Conservation (phyloP, 106 monocot species). For the Posidonia australis region DNA sequence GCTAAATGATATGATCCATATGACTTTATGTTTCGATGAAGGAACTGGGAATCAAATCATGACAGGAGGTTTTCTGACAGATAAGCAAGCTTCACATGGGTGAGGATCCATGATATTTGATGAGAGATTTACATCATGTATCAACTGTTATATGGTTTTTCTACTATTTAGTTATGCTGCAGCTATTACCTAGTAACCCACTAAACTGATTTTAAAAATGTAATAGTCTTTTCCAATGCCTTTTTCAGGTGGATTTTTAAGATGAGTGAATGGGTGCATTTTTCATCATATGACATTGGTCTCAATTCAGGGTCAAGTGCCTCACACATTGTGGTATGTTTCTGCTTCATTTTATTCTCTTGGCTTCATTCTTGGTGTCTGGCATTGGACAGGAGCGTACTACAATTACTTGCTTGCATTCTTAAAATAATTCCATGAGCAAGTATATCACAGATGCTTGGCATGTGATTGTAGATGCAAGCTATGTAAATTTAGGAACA, state of each 20-base stretch:
- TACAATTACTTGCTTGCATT: too few species aligned
- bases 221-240: not conserved
- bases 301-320: slow-evolving; percentile 60
- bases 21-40: slow-evolving; percentile 95
- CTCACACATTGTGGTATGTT: slow-evolving; percentile 78
- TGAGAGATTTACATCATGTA: not conserved
- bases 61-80: slow-evolving; percentile 98
- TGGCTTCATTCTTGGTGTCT: not conserved
- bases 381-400: too few species aligned
- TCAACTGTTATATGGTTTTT: not conserved
- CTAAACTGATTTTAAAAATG: not conserved
- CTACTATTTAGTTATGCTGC: not conserved
- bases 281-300: slow-evolving; percentile 14
- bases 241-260: slow-evolving; percentile 85
- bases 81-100: slow-evolving; percentile 93
- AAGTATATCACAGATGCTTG: too few species aligned
- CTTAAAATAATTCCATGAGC: too few species aligned
- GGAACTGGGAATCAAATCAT: slow-evolving; percentile 97
- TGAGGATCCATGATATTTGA: slow-evolving; percentile 21
- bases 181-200: not conserved
- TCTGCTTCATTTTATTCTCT: not conserved
- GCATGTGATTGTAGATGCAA: too few species aligned
- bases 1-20: slow-evolving; percentile 85
- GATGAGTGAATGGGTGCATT: slow-evolving; percentile 76
- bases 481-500: too few species aligned